Evolutionary conservation across 1,139 yeast species (phyloP).

Genomic region (Wickerhamomyces sp.): DNA sequence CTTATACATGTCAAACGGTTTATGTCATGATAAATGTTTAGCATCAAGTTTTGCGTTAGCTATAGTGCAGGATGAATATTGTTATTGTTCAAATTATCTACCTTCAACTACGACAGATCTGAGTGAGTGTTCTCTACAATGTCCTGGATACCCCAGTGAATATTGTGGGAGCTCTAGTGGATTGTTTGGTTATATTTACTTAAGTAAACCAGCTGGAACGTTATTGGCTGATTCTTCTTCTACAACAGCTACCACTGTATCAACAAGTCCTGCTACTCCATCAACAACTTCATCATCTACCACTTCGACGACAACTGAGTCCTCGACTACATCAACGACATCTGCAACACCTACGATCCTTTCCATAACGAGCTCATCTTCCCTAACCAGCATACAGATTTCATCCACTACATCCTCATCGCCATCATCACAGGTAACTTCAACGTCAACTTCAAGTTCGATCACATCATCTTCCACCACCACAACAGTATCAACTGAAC

Average conservation of each 20-base stretch:
- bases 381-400: neutral
- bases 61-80: conserved; percentile 43
- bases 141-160: conserved; percentile 42
- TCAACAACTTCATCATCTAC: conserved; percentile 5
- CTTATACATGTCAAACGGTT: conserved; percentile 50
- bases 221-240: conserved; percentile 23
- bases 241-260: too few relatives aligned
- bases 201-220: conserved; percentile 6
- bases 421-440: neutral
- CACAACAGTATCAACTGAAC: conserved; percentile 14
- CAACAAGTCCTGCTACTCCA: conserved; percentile 21
- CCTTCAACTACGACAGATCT: conserved; percentile 37
- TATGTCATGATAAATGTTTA: conserved; percentile 44
- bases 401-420: neutral
- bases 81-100: conserved; percentile 58
- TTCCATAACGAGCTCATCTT: conserved; percentile 1
- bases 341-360: conserved; percentile 1
- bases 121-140: conserved; percentile 38
- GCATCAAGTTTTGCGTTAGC: conserved; percentile 47
- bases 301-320: conserved; percentile 1
- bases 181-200: conserved; percentile 17
- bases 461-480: conserved; percentile 23
- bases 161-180: conserved; percentile 19
- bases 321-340: neutral
- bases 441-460: conserved; percentile 20